phyloP scores from a whole-genome alignment of 2,329 filamentous ascomycete species.

The Corynespora cassiicola region DNA sequence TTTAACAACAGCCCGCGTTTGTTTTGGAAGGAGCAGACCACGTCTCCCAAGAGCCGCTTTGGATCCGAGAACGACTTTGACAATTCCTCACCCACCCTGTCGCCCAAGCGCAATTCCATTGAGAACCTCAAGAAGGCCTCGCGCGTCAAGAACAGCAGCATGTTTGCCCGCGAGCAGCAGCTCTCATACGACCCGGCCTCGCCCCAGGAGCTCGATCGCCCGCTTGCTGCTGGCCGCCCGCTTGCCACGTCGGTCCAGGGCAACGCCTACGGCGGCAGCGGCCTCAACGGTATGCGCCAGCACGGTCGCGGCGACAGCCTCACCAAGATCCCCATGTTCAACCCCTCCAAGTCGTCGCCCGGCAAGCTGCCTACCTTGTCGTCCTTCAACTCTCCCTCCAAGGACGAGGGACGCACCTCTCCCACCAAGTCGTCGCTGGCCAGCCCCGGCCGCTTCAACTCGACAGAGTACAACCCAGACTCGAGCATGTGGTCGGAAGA shows the following conservation, averaged over 20 bases:
- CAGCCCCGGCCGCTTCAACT: conserved; percentile 62
- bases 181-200: conserved; percentile 88
- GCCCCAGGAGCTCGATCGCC: conserved; percentile 79
- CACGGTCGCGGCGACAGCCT: conserved; percentile 63
- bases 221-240: conserved; percentile 70
- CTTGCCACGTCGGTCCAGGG: conserved; percentile 69
- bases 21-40: conserved; percentile 84
- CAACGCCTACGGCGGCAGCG: conserved; percentile 70
- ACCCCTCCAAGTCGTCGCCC: conserved; percentile 59
- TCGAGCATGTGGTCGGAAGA: conserved; percentile 44
- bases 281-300: conserved; percentile 54
- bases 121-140: conserved; percentile 95
- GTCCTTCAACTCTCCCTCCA: conserved; percentile 31
- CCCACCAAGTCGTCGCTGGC: conserved; percentile 91
- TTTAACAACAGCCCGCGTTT: conserved; percentile 76
- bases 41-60: conserved; percentile 66
- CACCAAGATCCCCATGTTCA: conserved; percentile 65
- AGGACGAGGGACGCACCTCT: conserved; percentile 62
- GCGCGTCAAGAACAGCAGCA: conserved; percentile 96
- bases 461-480: conserved; percentile 48
- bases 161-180: conserved; percentile 91
- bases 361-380: conserved; percentile 67
- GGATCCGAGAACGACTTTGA: conserved; percentile 71
- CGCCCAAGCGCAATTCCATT: conserved; percentile 84
- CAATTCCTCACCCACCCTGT: conserved; percentile 70